Conservation (phyloP, 2,329 filamentous ascomycete genomes). For the Hymenoscyphus occultus region DNA sequence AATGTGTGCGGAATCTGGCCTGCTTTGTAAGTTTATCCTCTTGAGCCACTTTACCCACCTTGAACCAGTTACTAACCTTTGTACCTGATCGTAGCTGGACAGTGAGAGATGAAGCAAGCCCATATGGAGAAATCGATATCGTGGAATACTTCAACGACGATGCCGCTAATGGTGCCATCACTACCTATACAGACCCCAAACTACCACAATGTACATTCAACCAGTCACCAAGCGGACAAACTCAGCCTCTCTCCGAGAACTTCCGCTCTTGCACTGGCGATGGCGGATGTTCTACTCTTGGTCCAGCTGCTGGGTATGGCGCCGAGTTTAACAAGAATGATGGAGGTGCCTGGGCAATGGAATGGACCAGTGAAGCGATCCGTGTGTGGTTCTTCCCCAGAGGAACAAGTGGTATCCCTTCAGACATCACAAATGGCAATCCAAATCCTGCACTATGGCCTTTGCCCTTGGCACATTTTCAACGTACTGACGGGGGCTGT, state of each 20-base stretch:
- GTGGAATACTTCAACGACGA: constrained; percentile 58
- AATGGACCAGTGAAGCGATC: constrained; percentile 53
- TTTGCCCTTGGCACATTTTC: constrained; percentile 57
- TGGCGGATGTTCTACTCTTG: constrained; percentile 37
- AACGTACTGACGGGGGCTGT: constrained; percentile 54
- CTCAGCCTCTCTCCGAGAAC: constrained; percentile 36
- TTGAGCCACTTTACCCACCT: no score
- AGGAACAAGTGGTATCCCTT: constrained; percentile 61
- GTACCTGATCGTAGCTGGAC: not conserved
- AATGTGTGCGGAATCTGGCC: constrained; percentile 9
- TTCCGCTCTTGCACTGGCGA: constrained; percentile 38
- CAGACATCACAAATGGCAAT: constrained; percentile 55
- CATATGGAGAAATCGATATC: constrained; percentile 33
- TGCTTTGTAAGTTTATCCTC: constrained; percentile 44
- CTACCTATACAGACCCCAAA: constrained; percentile 23
- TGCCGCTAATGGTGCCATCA: constrained; percentile 16
- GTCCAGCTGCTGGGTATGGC: constrained; percentile 39
- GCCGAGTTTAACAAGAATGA: constrained; percentile 27
- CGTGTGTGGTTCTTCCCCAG: constrained; percentile 55
- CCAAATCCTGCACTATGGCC: constrained; percentile 69
- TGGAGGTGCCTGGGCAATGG: constrained; percentile 52
- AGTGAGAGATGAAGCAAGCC: not conserved
- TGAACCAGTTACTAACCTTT: no score
- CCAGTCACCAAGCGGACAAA: constrained; percentile 7
- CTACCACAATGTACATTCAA: constrained; percentile 21